Evolutionary conservation across 1,139 yeast genomes (phyloP), one percentile per base, ranked within the genome.

Genomic region (Geotrichum aggregatum): DNA sequence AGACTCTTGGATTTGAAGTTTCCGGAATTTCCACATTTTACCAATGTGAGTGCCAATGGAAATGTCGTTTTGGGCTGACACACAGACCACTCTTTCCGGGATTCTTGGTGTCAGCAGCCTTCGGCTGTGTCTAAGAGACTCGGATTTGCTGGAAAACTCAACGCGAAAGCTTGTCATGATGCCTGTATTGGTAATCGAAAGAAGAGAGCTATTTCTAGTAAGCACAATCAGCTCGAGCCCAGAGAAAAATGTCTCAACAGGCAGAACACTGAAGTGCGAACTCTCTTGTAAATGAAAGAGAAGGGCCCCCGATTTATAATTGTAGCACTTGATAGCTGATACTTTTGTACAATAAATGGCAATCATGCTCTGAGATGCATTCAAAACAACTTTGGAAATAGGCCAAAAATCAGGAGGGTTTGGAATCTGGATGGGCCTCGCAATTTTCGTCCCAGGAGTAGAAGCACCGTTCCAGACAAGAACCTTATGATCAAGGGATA

Each of bases 401-500:
- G 95, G 95, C 87, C 92, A 82, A 47, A 81, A 71, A 39, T 78
- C 77, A 2, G 72, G 68, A 1, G 70, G 64, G 36, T 70, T 62
- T 11, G 77, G 79, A 26, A 72, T 71, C 52, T 59, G 75, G 52
- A 69, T 78, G 56, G 72, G 84, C 49, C 44, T 45, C 6, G 41
- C 51, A n/a, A 44, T 38, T 14, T 40, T 38, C 13, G 38, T 19
- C 6, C 45, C 52, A 18, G 53, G 44, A 19, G 52, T 30, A 14
- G 74, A 68, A 49, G 82, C 68, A 1, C 92, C 94, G 1, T 87
- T 81, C 95, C 95, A 87, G 10, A 86, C 78, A 36, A 80, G 67
- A 1, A 87, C 74, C 55, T 76, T 79, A 60, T 84, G 89, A 62
- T 87, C 95, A 60, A 87, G 69, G 2, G 91, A 91, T 28, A 84